phyloP scores from a whole-genome alignment of 2,329 filamentous ascomycete species.

The Aspergillus sp. region DNA sequence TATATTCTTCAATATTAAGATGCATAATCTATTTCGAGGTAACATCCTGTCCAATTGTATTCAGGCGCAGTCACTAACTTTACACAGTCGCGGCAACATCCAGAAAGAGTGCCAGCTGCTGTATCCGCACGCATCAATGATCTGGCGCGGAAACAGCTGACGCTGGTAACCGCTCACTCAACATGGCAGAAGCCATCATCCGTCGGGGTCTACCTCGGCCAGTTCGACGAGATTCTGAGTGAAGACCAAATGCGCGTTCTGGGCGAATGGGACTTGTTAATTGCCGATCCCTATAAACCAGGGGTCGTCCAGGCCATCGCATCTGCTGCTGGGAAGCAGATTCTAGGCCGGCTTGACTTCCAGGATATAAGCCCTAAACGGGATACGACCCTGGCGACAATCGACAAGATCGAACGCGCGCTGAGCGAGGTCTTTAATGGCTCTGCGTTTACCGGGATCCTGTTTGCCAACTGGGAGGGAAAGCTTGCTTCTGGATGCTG shows the following conservation, averaged over 20 bases:
- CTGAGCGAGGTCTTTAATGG: constrained; percentile 26
- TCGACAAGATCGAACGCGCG: constrained; percentile 31
- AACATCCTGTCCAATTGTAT: neutral
- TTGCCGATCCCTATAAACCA: constrained; percentile 43
- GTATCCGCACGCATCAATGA: constrained; percentile 24
- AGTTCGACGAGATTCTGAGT: constrained; percentile 35
- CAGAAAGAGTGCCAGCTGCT: constrained; percentile 25
- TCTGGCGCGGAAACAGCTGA: constrained; percentile 24
- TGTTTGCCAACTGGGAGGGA: constrained; percentile 45
- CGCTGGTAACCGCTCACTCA: constrained; percentile 17
- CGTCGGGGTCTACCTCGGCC: constrained; percentile 47
- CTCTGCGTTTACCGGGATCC: constrained; percentile 39
- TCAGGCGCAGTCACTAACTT: neutral
- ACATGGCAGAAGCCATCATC: constrained; percentile 30
- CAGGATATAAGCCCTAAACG: constrained; percentile 20
- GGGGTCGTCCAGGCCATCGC: constrained; percentile 38
- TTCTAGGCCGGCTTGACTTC: constrained; percentile 37
- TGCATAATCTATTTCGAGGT: constrained; percentile 31
- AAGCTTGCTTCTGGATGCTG: constrained; percentile 30
- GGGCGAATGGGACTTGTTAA: constrained; percentile 45
- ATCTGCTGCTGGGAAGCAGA: constrained; percentile 16
- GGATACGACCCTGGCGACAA: constrained; percentile 23
- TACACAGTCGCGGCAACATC: constrained; percentile 23
- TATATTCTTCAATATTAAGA: constrained; percentile 26
- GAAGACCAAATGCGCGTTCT: constrained; percentile 35